phyloP scores from a whole-genome alignment of 2,329 filamentous ascomycete species.

The Hymenoscyphus salicellus region DNA sequence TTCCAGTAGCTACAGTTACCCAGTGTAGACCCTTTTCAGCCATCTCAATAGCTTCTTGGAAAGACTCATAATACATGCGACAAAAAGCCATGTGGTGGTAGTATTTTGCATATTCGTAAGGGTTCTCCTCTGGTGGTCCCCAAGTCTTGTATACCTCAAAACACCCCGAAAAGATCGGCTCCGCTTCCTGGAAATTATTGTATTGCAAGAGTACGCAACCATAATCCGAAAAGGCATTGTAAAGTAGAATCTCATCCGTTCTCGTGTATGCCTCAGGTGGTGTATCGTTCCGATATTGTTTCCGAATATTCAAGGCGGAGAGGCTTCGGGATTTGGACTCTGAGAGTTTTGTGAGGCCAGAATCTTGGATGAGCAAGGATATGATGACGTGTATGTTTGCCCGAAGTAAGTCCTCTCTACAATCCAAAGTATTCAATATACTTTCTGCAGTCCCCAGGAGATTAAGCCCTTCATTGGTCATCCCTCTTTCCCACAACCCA shows the following conservation, averaged over 20 bases:
- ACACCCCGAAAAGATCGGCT: conserved; percentile 16
- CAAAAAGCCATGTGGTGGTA: conserved; percentile 17
- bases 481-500: neutral
- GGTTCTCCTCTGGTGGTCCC: conserved; percentile 20
- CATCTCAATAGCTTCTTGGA: neutral
- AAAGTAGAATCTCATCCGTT: neutral
- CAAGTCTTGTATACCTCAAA: conserved; percentile 17
- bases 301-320: neutral
- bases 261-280: neutral
- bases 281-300: neutral
- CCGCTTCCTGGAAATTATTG: conserved; percentile 23
- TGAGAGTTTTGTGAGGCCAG: neutral
- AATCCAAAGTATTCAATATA: neutral
- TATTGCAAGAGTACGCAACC: conserved; percentile 21
- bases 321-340: neutral
- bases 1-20: neutral
- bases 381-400: neutral
- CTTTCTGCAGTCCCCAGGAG: neutral
- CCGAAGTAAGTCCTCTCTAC: neutral
- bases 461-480: neutral
- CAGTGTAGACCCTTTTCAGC: neutral
- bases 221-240: conserved; percentile 8
- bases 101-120: conserved; percentile 28
- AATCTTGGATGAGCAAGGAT: neutral
- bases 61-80: conserved; percentile 6